Base-by-base conservation (phyloP, 306 rosid species). In the Fagus sylvatica region DNA sequence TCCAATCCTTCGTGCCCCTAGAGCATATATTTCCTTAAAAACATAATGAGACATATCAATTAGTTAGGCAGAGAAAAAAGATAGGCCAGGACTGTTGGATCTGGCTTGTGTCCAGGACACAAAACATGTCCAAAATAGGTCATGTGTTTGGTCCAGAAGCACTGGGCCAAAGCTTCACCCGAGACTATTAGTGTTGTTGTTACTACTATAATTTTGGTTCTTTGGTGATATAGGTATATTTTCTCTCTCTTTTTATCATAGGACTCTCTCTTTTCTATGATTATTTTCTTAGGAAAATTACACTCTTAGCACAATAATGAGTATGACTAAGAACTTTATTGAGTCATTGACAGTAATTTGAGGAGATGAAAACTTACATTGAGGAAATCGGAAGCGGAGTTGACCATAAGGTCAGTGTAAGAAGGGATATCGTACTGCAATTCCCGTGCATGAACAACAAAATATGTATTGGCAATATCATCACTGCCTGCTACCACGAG, bases 391-490 rank as follows among this genome's bases (percentile, higher is more conserved):
- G 83, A 54, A 42, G 97, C 95, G 4, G 66, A 54, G 34, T 69
- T 74, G 81, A 56, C 37, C 95, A 92, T 87, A 5, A 88, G 91
- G 33, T 90, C 88, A 10, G 90, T 84, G 88, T 92, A 88, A 72
- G 89, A 71, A 62, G 95, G 91, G 67, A 90, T 40, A 67, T 88
- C 89, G 13, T 90, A 90, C 1, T 88, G 87, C 2, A 82, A 30
- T 56, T 85, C 79, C 78, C 91, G 78, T 15, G 76, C 59, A 22
- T 81, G 85, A 76, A 70, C 19, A 11, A 78, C 13, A 49, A 89
- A 91, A 48, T 91, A 91, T 2, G 97, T 91, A 81, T 89, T 91
- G 82, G 91, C 92, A 49, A 91, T 85, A 77, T 91, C 97, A 17
- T 91, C 89, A 55, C 96, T 91, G 76, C 96, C 93, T 1, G 88